A percentile compares a stretch with the other conserved stretches of the same genome.
These are phyloP conservation scores for Purpureocillium takamizusanense DNA, from an alignment of 2,329 filamentous ascomycete species.

Conservation along the genomic window DNA sequence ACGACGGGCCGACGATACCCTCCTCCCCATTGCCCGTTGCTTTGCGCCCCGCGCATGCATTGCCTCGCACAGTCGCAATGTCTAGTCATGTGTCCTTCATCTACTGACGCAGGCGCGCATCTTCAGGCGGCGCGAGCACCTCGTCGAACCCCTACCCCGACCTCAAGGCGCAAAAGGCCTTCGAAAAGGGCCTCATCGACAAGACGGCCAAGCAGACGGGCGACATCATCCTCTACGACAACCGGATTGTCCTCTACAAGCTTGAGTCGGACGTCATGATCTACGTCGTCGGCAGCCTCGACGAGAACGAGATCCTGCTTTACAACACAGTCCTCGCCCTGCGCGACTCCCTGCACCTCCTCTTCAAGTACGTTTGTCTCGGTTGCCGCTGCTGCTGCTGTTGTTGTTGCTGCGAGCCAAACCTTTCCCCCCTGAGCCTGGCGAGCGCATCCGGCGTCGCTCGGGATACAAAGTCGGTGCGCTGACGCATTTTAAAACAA, in stretches of 20 bases:
- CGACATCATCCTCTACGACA: constrained; percentile 96
- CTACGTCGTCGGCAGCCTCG: constrained; percentile 82
- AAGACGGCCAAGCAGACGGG: constrained; percentile 94
- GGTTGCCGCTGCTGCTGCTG: neutral
- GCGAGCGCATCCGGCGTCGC: too few relatives aligned
- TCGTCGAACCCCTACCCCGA: constrained; percentile 72
- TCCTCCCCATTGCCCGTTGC: constrained; percentile 16
- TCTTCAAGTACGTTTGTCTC: constrained; percentile 65
- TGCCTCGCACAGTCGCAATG: too few relatives aligned
- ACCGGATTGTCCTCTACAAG: constrained; percentile 94
- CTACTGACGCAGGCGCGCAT: too few relatives aligned
- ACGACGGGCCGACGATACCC: constrained; percentile 4
- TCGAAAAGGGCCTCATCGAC: constrained; percentile 90
- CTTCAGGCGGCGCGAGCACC: constrained; percentile 32
- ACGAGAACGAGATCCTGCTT: constrained; percentile 94
- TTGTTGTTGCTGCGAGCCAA: too few relatives aligned
- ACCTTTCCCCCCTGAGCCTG: too few relatives aligned
- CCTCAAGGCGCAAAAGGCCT: constrained; percentile 87
- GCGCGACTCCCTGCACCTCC: constrained; percentile 77
- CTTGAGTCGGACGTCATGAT: constrained; percentile 94
- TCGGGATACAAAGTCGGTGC: too few relatives aligned
- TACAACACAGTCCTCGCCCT: constrained; percentile 93
- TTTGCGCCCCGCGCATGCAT: too few relatives aligned
- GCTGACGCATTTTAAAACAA: too few relatives aligned
- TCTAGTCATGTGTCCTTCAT: too few relatives aligned